These are phyloP conservation scores for Eutrema japonicum DNA, from an alignment of 345 rosid genomes.

Conservation along the genomic window DNA sequence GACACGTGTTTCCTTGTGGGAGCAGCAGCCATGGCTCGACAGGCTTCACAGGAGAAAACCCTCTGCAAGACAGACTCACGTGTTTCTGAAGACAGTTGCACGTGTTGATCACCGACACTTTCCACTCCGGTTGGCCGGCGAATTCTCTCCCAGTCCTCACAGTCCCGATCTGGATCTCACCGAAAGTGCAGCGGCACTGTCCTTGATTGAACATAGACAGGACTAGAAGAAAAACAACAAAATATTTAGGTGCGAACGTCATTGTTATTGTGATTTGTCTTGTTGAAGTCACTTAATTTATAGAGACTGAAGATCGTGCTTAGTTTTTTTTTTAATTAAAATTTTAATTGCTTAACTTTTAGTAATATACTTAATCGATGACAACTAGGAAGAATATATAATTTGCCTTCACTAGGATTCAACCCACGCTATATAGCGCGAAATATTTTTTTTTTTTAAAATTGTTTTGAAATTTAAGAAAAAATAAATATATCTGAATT, in stretches of 20 bases:
- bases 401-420: not conserved
- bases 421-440: too few species aligned
- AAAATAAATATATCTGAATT: too few species aligned
- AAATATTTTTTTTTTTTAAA: too few species aligned
- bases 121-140: slow-evolving; percentile 28
- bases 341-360: not conserved
- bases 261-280: not conserved
- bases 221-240: slow-evolving; percentile 5
- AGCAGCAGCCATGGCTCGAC: slow-evolving; percentile 36
- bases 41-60: slow-evolving; percentile 31
- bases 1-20: slow-evolving; percentile 26
- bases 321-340: too few species aligned
- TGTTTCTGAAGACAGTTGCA: slow-evolving; percentile 31
- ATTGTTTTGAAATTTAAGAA: too few species aligned
- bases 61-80: slow-evolving; percentile 33
- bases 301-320: not conserved
- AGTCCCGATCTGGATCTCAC: slow-evolving; percentile 20
- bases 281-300: not conserved
- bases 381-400: not conserved
- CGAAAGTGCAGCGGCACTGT: slow-evolving; percentile 19
- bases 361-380: not conserved
- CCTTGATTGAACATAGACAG: slow-evolving; percentile 31
- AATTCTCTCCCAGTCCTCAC: slow-evolving; percentile 23
- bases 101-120: slow-evolving; percentile 40
- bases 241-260: slow-evolving; percentile 20